These are phyloP conservation scores for Alternaria consortialis DNA, from an alignment of 2,329 filamentous ascomycete genomes.

Conservation along the genomic window DNA sequence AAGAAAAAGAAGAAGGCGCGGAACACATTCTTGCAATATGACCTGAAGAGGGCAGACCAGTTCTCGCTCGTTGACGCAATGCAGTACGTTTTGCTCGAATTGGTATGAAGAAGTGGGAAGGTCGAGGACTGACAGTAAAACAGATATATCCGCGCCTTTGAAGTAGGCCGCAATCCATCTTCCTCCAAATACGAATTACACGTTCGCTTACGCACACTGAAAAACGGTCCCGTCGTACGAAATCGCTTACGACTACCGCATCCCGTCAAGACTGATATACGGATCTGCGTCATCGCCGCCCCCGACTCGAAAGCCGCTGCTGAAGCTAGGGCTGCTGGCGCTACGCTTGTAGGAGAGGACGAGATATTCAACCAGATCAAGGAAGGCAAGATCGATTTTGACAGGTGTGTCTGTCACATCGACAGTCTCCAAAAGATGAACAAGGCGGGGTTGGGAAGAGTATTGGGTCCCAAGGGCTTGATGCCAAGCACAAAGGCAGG, in stretches of 20 bases:
- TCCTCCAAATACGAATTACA: slow-evolving; percentile 87
- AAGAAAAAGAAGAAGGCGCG: slow-evolving; percentile 68
- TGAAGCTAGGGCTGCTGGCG: slow-evolving; percentile 80
- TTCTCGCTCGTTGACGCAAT: slow-evolving; percentile 92
- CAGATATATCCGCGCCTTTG: slow-evolving; percentile 89
- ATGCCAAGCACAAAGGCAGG: slow-evolving; percentile 92
- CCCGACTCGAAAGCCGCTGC: slow-evolving; percentile 77
- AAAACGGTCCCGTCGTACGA: slow-evolving; percentile 86
- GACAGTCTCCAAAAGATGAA: slow-evolving; percentile 80
- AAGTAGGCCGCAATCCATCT: slow-evolving; percentile 81
- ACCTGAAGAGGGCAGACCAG: slow-evolving; percentile 72
- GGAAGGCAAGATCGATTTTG: slow-evolving; percentile 82
- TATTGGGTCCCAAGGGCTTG: slow-evolving; percentile 86
- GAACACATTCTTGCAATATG: slow-evolving; percentile 69
- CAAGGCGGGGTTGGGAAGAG: slow-evolving; percentile 79
- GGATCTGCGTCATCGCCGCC: slow-evolving; percentile 91
- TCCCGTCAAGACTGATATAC: slow-evolving; percentile 85
- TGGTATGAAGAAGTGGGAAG: neutral
- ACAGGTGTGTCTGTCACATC: slow-evolving; percentile 85
- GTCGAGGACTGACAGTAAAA: neutral
- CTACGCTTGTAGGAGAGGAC: slow-evolving; percentile 84
- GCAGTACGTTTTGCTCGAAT: slow-evolving; percentile 64
- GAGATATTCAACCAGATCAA: slow-evolving; percentile 82
- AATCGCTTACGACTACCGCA: slow-evolving; percentile 89
- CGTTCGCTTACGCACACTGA: slow-evolving; percentile 81